These are phyloP conservation scores for Hypoxylon sp. DNA, from an alignment of 2,329 filamentous ascomycete species.

Conservation along the genomic window DNA sequence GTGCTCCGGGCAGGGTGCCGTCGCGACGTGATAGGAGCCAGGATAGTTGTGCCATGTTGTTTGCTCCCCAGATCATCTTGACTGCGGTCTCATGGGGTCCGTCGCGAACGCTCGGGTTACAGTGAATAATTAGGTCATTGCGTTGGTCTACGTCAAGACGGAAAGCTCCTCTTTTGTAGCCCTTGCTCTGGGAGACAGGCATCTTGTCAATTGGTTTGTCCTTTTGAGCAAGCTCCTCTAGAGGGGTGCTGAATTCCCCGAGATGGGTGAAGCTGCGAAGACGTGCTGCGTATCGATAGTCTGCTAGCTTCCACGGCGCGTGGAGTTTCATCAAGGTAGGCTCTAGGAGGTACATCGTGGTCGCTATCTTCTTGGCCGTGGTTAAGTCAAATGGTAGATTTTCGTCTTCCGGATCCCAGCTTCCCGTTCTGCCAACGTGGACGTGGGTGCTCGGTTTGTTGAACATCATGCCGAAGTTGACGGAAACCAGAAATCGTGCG, in stretches of 20 bases:
- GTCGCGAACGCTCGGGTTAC: too few relatives aligned
- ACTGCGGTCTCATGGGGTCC: background rate
- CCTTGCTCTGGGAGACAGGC: background rate
- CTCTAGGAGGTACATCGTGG: background rate
- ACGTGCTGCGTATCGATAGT: background rate
- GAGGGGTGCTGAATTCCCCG: background rate
- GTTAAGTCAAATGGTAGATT: background rate
- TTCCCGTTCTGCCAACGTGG: conserved; percentile 7
- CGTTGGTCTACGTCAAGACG: background rate
- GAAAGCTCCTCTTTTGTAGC: background rate
- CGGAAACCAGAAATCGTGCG: conserved; percentile 5
- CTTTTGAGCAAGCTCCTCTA: too few relatives aligned
- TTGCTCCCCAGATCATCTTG: conserved; percentile 3
- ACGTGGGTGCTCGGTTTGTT: conserved; percentile 9
- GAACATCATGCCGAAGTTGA: conserved; percentile 1
- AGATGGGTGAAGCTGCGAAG: background rate
- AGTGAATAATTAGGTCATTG: background rate
- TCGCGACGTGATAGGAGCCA: conserved; percentile 9
- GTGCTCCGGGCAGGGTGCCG: background rate
- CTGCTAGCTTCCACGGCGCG: background rate
- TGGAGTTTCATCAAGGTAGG: background rate
- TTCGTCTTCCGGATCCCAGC: conserved; percentile 6
- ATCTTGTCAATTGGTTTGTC: background rate
- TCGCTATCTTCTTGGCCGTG: background rate
- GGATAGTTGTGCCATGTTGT: conserved; percentile 1